A percentile compares a stretch with the other conserved stretches of the same genome.
phyloP scores from a whole-genome alignment of 495 filamentous ascomycete species.

The Neurospora hispaniola region DNA sequence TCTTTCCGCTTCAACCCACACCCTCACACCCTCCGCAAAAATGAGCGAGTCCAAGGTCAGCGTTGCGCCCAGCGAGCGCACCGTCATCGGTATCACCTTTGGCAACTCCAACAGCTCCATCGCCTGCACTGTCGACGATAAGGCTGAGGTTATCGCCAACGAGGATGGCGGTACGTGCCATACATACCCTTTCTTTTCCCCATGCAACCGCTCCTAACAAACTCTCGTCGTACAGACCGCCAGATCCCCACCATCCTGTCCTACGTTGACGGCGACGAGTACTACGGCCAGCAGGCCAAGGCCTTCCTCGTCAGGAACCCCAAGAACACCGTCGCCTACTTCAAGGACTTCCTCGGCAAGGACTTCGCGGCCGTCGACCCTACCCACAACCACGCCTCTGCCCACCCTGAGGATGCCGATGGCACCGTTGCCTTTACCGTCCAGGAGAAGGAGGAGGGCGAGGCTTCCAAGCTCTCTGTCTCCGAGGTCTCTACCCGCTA shows the following conservation, averaged over 20 bases:
- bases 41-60: slow-evolving; percentile 33
- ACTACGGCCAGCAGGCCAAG: slow-evolving; percentile 93
- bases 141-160: slow-evolving; percentile 95
- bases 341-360: slow-evolving; percentile 91
- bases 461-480: slow-evolving; percentile 60
- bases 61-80: slow-evolving; percentile 47
- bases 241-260: slow-evolving; percentile 93
- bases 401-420: slow-evolving; percentile 71
- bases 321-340: slow-evolving; percentile 87
- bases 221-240: slow-evolving; percentile 50
- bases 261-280: slow-evolving; percentile 91
- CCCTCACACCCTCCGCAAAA: slow-evolving; percentile 1
- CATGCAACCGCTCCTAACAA: not conserved
- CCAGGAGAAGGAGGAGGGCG: slow-evolving; percentile 52
- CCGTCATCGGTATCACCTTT: slow-evolving; percentile 92
- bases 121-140: slow-evolving; percentile 82
- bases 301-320: slow-evolving; percentile 82
- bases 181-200: not conserved
- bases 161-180: slow-evolving; percentile 79
- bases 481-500: slow-evolving; percentile 83
- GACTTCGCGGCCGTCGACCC: slow-evolving; percentile 94
- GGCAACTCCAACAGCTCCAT: slow-evolving; percentile 98
- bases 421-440: slow-evolving; percentile 73
- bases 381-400: slow-evolving; percentile 84
- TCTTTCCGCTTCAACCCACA: not conserved